Evolutionary conservation across 75 land plant species (phyloP).

Genomic region (Picea glauca): DNA sequence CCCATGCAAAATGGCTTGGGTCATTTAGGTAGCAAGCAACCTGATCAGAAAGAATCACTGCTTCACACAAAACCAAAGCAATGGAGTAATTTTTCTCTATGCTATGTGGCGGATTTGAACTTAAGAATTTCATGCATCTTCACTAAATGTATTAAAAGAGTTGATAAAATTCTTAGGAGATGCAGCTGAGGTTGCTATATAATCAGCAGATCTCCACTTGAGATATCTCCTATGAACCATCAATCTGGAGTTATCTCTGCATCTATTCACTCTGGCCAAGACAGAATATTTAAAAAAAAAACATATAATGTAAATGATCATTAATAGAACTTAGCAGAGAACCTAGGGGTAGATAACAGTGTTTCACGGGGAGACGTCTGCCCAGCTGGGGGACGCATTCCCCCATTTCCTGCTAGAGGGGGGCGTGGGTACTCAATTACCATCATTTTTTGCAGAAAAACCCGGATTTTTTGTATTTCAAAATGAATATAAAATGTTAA

Average conservation of each 20-base stretch:
- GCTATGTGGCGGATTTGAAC: background rate
- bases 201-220: slow-evolving; percentile 1
- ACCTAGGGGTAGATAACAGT: too few relatives aligned
- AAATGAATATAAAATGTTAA: too few relatives aligned
- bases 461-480: too few relatives aligned
- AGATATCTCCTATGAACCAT: background rate
- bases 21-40: background rate
- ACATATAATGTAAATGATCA: background rate
- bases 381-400: too few relatives aligned
- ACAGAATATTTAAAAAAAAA: background rate
- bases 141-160: background rate
- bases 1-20: background rate
- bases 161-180: background rate
- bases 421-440: too few relatives aligned
- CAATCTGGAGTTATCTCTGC: background rate
- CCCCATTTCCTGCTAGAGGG: too few relatives aligned
- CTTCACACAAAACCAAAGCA: background rate
- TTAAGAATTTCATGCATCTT: background rate
- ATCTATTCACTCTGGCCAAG: background rate
- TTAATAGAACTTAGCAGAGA: background rate
- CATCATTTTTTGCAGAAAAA: too few relatives aligned
- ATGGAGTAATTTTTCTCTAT: background rate
- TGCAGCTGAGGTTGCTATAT: background rate
- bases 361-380: too few relatives aligned
- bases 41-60: background rate